Evolutionary conservation across 2,329 filamentous ascomycete genomes (phyloP).

Genomic region (Macrophomina tecta): DNA sequence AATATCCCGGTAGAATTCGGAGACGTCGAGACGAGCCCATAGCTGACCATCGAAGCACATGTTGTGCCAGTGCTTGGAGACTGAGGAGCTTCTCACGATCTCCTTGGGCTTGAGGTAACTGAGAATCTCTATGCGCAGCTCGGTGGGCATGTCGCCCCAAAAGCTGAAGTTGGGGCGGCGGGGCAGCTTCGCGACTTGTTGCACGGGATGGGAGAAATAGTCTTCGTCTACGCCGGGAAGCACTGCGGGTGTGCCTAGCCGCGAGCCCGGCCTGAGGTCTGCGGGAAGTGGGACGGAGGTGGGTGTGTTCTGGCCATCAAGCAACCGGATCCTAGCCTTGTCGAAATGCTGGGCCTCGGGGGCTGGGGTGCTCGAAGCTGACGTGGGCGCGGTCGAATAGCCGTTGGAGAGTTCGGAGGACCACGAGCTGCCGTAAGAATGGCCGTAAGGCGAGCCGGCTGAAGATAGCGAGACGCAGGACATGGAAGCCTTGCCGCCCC

Average conservation of each 20-base stretch:
- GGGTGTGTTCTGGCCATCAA: conserved; percentile 57
- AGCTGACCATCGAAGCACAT: conserved; percentile 95
- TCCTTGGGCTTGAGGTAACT: conserved; percentile 79
- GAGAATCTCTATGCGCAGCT: conserved; percentile 80
- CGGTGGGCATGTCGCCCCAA: conserved; percentile 81
- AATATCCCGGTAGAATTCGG: conserved; percentile 86
- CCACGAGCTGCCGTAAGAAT: conserved; percentile 61
- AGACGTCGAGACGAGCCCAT: conserved; percentile 82
- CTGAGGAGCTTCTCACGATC: conserved; percentile 76
- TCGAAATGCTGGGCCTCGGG: conserved; percentile 56
- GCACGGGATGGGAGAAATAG: conserved; percentile 53
- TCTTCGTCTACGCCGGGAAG: conserved; percentile 48
- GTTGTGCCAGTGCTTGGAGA: conserved; percentile 78
- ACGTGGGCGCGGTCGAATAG: conserved; percentile 63
- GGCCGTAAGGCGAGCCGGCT: conserved; percentile 56
- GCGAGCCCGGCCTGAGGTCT: conserved; percentile 61
- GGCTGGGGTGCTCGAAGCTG: conserved; percentile 54
- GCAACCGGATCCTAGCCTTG: conserved; percentile 61
- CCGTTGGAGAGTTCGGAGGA: conserved; percentile 63
- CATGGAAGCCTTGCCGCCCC: conserved; percentile 66
- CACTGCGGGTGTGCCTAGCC: conserved; percentile 40
- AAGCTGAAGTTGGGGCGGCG: conserved; percentile 64
- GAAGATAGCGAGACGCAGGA: conserved; percentile 68
- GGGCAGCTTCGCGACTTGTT: conserved; percentile 40
- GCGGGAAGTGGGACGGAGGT: conserved; percentile 68